A percentile compares a stretch with the other conserved stretches of the same genome.
phyloP scores from a whole-genome alignment of 257 asterid genomes.

The Leptodermis oblonga region DNA sequence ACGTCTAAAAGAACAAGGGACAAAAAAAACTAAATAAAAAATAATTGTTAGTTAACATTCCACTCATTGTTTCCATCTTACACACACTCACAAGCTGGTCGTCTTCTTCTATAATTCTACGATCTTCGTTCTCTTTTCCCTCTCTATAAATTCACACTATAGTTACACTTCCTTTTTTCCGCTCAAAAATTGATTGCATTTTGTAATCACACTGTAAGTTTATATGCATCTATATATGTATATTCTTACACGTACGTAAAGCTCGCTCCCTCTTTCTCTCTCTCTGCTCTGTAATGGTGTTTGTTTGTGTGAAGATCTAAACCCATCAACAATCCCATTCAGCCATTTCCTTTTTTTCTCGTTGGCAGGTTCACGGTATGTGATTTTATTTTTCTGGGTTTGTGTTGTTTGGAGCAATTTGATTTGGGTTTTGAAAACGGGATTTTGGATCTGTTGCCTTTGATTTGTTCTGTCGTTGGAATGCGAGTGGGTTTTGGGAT shows the following conservation, averaged over 20 bases:
- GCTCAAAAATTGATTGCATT: background rate
- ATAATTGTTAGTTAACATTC: background rate
- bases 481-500: slow-evolving; percentile 9
- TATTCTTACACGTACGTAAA: background rate
- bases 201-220: background rate
- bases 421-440: background rate
- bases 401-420: background rate
- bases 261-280: no score
- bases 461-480: background rate
- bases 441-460: slow-evolving; percentile 24
- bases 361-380: background rate
- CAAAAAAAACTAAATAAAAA: no score
- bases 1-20: no score
- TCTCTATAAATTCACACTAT: slow-evolving; percentile 4
- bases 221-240: background rate
- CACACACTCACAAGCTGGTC: slow-evolving; percentile 4
- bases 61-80: background rate
- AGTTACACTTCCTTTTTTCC: background rate
- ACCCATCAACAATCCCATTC: background rate
- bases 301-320: background rate
- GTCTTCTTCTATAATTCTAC: background rate
- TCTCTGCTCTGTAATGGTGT: background rate
- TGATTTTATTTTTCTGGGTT: background rate
- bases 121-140: background rate
- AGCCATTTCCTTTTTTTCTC: background rate